Evolutionary conservation across 768 basidiomycete genomes (phyloP).

Genomic region (Suillus ampliporus): DNA sequence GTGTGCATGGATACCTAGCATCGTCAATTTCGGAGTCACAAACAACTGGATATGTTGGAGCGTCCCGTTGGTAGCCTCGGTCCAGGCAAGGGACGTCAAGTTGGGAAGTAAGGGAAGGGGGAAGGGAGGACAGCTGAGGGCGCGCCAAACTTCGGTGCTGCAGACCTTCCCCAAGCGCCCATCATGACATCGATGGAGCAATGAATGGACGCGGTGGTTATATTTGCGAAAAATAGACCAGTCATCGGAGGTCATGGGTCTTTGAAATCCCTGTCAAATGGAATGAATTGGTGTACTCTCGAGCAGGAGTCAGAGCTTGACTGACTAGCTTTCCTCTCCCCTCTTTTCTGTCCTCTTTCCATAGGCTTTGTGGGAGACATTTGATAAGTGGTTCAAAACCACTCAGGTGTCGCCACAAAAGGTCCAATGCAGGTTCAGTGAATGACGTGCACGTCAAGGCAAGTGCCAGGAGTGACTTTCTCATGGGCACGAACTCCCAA

Average conservation of each 20-base stretch:
- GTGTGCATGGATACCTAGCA: neutral
- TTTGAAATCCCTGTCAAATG: neutral
- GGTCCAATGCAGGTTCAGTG: neutral
- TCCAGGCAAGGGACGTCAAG: neutral
- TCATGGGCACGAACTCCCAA: too few relatives aligned
- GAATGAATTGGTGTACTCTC: neutral
- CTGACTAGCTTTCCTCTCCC: neutral
- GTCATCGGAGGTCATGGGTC: neutral
- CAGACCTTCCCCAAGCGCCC: neutral
- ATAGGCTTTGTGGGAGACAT: neutral
- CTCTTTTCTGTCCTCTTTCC: neutral
- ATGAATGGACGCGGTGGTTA: conserved; percentile 15
- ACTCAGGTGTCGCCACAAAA: neutral
- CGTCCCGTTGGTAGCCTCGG: too few relatives aligned
- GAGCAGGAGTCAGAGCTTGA: neutral
- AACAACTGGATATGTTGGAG: neutral
- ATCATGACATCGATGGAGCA: conserved; percentile 2
- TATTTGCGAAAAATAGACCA: neutral
- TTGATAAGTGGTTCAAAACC: neutral
- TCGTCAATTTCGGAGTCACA: neutral
- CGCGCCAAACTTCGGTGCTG: neutral
- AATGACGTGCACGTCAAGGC: conserved; percentile 8
- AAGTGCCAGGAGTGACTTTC: neutral
- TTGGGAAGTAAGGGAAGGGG: conserved; percentile 1
- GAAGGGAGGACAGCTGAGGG: neutral